Evolutionary conservation across 352 stramenopile genomes (phyloP), one percentile per base, ranked within the genome.

Genomic region (Phytophthora pseudosyringae): DNA sequence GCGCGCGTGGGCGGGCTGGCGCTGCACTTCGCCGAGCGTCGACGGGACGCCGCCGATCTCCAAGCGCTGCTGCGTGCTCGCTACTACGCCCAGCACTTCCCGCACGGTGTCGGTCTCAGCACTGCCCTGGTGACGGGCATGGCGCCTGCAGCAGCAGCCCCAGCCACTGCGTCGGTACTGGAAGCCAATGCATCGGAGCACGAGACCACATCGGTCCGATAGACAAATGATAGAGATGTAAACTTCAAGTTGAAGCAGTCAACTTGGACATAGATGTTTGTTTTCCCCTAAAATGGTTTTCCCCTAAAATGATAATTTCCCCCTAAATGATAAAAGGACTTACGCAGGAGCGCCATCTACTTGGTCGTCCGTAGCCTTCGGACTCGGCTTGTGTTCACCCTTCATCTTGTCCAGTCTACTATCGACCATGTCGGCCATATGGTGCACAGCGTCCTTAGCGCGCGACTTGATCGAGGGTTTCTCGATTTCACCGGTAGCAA

Each of bases 11-110:
- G 78, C 15, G 86, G 81, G 0, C 59, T 92, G 10, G 78, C 85
- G 25, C 62, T 93, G 39, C 87, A 93, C 48, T 92, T 94, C 54
- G 85, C 85, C 26, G 85, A 94, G 75, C 78, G 78, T 3, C 76
- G 75, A n/a, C 77, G 73, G 12, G 80, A 95, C 60, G 57, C 67
- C 18, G 32, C 45, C 5, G 73, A 75, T 49, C 67, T 95, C 18
- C 80, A 91, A 28, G 56, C 69, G 15, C 56, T 93, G 63, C 73
- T 95, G 32, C 85, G 88, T 60, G 70, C 75, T 25, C 73, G 71
- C 8, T 92, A 91, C 69, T 89, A 83, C 56, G 64, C 71, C 16
- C 86, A 93, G 61, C 83, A 90, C 54, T 64, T 75, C 35, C 26
- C 52, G 6, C 64, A 73, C 25, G 49, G 50, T 39, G 39, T 44